phyloP scores from a whole-genome alignment of 2,329 filamentous ascomycete genomes.

The Beauveria australis region DNA sequence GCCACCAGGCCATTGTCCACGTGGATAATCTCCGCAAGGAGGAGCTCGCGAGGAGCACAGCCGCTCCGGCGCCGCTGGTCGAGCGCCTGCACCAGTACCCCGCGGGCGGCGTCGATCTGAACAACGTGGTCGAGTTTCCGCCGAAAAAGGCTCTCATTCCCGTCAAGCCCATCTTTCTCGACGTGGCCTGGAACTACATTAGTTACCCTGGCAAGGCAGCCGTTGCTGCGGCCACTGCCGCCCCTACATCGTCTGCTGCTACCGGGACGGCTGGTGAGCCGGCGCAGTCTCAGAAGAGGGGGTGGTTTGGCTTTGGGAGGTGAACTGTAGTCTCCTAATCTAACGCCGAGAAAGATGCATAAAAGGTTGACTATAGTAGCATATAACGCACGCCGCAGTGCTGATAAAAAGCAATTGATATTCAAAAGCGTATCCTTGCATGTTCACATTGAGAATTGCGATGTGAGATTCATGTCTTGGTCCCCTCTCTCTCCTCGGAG shows the following conservation, averaged over 20 bases:
- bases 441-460: background rate
- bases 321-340: conserved; percentile 18
- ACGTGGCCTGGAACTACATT: conserved; percentile 97
- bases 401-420: background rate
- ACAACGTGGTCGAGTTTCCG: conserved; percentile 78
- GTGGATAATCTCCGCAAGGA: conserved; percentile 57
- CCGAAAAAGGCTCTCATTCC: conserved; percentile 76
- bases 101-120: conserved; percentile 59
- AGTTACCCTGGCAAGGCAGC: conserved; percentile 65
- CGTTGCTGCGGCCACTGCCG: conserved; percentile 18
- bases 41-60: conserved; percentile 32
- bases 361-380: background rate
- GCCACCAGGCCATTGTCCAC: conserved; percentile 78
- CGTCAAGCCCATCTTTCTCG: conserved; percentile 91
- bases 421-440: background rate
- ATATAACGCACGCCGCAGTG: background rate
- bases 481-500: background rate
- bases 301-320: conserved; percentile 70
- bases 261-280: conserved; percentile 22
- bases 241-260: conserved; percentile 6
- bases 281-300: conserved; percentile 50
- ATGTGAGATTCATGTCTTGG: background rate
- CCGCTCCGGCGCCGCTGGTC: conserved; percentile 48
- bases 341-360: background rate
- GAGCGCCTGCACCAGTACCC: conserved; percentile 72